A percentile compares a stretch with the other conserved stretches of the same genome.
These are phyloP conservation scores for Centrapalus pauciflorus DNA, from an alignment of 129 eudicot species.

Conservation along the genomic window DNA sequence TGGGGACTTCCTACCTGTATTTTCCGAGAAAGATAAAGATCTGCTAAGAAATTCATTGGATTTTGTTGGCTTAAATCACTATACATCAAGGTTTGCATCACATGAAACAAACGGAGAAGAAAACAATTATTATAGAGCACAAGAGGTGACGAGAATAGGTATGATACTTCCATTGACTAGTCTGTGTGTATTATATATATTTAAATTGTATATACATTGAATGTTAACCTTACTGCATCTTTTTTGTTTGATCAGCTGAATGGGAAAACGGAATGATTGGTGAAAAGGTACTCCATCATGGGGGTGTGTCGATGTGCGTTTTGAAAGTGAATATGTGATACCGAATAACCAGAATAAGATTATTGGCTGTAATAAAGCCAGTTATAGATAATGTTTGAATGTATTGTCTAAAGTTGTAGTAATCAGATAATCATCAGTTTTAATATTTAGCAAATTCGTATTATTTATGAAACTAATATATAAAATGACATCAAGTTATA, in stretches of 20 bases:
- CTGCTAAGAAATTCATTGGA: conserved; percentile 52
- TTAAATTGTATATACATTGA: background rate
- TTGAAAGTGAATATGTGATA: no score
- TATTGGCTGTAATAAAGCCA: no score
- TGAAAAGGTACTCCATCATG: conserved; percentile 53
- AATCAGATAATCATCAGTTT: background rate
- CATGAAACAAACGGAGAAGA: conserved; percentile 33
- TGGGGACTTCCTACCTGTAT: conserved; percentile 56
- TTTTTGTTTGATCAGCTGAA: conserved; percentile 40
- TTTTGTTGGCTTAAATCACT: conserved; percentile 72
- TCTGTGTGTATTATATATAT: background rate
- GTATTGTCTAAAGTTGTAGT: background rate
- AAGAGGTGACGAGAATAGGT: conserved; percentile 56
- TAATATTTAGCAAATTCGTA: background rate
- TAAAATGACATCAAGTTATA: background rate
- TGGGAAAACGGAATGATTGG: conserved; percentile 67
- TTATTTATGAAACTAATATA: background rate
- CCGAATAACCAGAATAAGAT: no score
- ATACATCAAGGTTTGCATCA: conserved; percentile 60
- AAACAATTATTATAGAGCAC: conserved; percentile 39
- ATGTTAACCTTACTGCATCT: background rate
- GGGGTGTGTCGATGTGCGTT: no score
- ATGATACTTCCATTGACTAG: conserved; percentile 5
- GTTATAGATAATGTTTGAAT: no score
- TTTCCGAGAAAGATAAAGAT: conserved; percentile 50